These are phyloP conservation scores for Lotmaria passim DNA, from an alignment of 208 protist genomes.

Conservation along the genomic window DNA sequence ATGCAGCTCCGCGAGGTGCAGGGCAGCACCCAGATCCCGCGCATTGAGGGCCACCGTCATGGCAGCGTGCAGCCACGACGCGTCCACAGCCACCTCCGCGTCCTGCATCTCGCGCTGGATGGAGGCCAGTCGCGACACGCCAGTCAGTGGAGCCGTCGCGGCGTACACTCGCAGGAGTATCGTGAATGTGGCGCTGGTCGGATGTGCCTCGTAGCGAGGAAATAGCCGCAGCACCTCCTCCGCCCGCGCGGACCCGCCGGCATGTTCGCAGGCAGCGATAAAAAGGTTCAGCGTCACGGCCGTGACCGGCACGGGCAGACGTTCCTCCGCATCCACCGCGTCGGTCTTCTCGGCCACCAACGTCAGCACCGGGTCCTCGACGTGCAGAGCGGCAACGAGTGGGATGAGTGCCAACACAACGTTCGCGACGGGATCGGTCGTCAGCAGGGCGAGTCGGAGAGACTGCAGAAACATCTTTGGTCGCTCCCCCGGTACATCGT, in stretches of 20 bases:
- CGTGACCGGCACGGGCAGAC: constrained; percentile 33
- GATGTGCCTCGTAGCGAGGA: constrained; percentile 26
- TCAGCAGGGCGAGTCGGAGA: constrained; percentile 54
- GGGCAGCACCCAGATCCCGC: constrained; percentile 49
- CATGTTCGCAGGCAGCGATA: constrained; percentile 62
- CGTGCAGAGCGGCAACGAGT: constrained; percentile 23
- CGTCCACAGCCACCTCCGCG: constrained; percentile 35
- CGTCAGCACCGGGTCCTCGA: constrained; percentile 18
- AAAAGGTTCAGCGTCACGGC: constrained; percentile 66
- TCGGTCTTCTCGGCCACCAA: constrained; percentile 25
- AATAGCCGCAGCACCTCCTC: constrained; percentile 54
- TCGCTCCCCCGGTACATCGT: constrained; percentile 41
- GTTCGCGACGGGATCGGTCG: constrained; percentile 61
- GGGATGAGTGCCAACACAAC: constrained; percentile 40
- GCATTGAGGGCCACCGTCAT: constrained; percentile 64
- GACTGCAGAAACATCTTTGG: constrained; percentile 63
- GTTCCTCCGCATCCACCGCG: constrained; percentile 28
- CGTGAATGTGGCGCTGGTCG: constrained; percentile 49
- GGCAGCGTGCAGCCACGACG: constrained; percentile 48
- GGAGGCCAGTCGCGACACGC: constrained; percentile 20
- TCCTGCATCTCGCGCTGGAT: constrained; percentile 29
- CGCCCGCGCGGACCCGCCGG: constrained; percentile 40
- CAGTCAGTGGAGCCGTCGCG: constrained; percentile 5
- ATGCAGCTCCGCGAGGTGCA: constrained; percentile 53
- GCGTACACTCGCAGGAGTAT: constrained; percentile 52